Percentiles rank a stretch among this genome's conserved stretches.
phyloP scores from a whole-genome alignment of 2,329 filamentous ascomycete species.

The Stachybotrys chlorohalonatus region DNA sequence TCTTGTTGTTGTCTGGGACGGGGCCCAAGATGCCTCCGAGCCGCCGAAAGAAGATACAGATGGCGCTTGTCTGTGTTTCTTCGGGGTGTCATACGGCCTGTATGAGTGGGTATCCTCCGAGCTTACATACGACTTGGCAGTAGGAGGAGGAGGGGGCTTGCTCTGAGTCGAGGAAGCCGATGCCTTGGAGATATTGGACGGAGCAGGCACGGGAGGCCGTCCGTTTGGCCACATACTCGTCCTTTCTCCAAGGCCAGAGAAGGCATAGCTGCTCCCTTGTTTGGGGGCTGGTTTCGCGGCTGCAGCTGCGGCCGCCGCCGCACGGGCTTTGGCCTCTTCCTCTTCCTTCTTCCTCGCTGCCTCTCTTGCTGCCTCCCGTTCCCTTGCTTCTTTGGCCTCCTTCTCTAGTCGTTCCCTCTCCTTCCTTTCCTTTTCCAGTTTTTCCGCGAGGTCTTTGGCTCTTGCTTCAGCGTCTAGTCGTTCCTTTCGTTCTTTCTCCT shows the following conservation, averaged over 20 bases:
- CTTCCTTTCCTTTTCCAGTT: constrained; percentile 25
- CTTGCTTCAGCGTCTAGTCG: constrained; percentile 16
- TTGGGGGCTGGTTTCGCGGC: constrained; percentile 22
- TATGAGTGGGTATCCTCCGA: constrained; percentile 63
- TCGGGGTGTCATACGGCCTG: constrained; percentile 67
- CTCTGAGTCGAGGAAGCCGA: neutral
- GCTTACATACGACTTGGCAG: constrained; percentile 49
- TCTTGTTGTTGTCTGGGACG: constrained; percentile 72
- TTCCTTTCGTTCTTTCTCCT: constrained; percentile 17
- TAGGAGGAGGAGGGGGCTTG: constrained; percentile 34
- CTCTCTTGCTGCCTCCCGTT: constrained; percentile 16
- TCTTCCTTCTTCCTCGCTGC: constrained; percentile 18
- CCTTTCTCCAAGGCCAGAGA: constrained; percentile 57
- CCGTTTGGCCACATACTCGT: constrained; percentile 62
- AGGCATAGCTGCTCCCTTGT: constrained; percentile 49
- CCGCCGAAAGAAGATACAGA: constrained; percentile 59
- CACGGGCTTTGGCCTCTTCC: neutral
- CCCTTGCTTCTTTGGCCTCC: constrained; percentile 23
- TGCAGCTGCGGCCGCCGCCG: constrained; percentile 14
- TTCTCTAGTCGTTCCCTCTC: constrained; percentile 36
- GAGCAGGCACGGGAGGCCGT: constrained; percentile 31
- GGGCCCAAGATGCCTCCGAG: constrained; percentile 80
- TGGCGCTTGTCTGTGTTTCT: constrained; percentile 46
- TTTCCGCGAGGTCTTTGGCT: constrained; percentile 22
- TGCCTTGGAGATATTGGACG: constrained; percentile 13